Evolutionary conservation across 2,329 filamentous ascomycete genomes (phyloP), one percentile per base, ranked within the genome.

Genomic region (Bipolaris oryzae): DNA sequence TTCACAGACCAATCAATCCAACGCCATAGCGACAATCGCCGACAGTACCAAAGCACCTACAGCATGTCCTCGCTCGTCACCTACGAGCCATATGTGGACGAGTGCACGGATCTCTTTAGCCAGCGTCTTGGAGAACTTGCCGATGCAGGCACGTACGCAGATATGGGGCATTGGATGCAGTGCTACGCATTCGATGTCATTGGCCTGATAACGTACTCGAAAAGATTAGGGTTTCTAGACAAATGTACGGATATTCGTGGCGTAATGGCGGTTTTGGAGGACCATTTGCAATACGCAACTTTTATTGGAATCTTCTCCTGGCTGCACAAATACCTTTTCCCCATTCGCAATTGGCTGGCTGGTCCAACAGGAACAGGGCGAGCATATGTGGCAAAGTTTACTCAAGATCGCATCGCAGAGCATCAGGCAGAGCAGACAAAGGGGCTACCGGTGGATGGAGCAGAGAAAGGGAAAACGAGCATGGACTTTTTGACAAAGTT

Each of bases 121-220:
- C 42, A 60, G 28, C 55, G 61, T 16, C 58, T 78, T 23, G 50
- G 67, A 0, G 64, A 71, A 16, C 71, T 79, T 58, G 56, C 60
- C 2, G 60, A 68, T 21, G 43, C 50, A 7, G 61, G 54, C 18
- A 48, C 37, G 2, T 35, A 57, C 11, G 43, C 51, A 9, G 65
- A 74, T 25, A 59, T 70, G 21, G 65, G 66, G 0, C 58, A 61
- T 31, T 75, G 72, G 71, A 43, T 74, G 21, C 72, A 75, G 33
- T 76, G 69, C 37, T 78, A 73, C 41, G 75, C 76, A 0, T 77
- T 79, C 38, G 78, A 79, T 37, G 76, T 79, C 1, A 67, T 79
- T 7, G 74, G 75, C 5, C 21, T 61, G 18, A 55, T 66, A 31
- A 68, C 64, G 0, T 67, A 55, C n/a, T 61, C 60, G 11, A 62